These are phyloP conservation scores for Periconia macrospinosa DNA, from an alignment of 2,329 filamentous ascomycete genomes.

Conservation along the genomic window DNA sequence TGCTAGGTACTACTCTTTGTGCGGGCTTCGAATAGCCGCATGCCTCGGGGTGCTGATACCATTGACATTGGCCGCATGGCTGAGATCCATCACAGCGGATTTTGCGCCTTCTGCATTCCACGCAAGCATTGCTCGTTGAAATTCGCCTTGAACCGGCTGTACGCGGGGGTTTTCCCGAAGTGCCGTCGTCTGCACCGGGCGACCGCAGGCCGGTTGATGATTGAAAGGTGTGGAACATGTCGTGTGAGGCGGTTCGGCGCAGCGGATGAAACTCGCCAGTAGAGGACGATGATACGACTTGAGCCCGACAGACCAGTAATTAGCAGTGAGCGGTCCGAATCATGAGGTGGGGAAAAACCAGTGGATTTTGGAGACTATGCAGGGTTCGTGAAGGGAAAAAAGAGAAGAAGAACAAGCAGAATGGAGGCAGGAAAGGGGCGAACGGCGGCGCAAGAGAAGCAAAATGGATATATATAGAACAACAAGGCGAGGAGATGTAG, in stretches of 20 bases:
- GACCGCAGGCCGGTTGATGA: constrained; percentile 37
- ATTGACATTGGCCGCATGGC: constrained; percentile 80
- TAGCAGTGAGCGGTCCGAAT: neutral
- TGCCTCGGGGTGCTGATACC: constrained; percentile 76
- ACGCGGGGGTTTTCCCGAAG: constrained; percentile 37
- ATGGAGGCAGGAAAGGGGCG: no score
- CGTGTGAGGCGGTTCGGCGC: constrained; percentile 4
- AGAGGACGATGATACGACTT: neutral
- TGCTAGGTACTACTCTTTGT: constrained; percentile 74
- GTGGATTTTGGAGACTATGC: neutral
- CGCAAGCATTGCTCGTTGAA: constrained; percentile 64
- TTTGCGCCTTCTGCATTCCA: constrained; percentile 78
- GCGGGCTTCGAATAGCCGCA: constrained; percentile 83
- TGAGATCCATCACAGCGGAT: constrained; percentile 82
- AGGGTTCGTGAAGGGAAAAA: neutral
- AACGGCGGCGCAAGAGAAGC: neutral
- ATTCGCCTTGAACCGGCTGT: constrained; percentile 46
- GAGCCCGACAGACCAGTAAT: neutral
- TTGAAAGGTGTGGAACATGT: constrained; percentile 52
- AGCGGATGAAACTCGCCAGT: neutral
- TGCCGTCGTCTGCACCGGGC: constrained; percentile 34
- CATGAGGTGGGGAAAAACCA: no score
- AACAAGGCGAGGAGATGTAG: neutral
- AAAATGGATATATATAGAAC: constrained; percentile 4
- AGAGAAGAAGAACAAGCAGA: neutral